phyloP scores from a whole-genome alignment of 164 flowering plant species.

The Vitis cinerea region DNA sequence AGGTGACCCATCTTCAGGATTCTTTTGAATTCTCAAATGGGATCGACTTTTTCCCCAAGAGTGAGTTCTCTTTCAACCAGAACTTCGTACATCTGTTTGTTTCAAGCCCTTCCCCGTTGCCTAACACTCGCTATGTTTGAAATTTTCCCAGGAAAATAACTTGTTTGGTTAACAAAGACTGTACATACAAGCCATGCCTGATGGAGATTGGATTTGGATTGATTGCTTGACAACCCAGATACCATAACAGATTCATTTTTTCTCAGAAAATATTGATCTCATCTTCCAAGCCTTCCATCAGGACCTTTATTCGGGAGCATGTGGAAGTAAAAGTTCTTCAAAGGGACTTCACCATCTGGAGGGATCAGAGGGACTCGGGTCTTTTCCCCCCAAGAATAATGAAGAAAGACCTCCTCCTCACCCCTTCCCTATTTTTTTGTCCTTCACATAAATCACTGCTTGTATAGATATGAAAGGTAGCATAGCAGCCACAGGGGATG shows the following conservation, averaged over 20 bases:
- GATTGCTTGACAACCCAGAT: conserved; percentile 2
- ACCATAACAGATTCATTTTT: conserved; percentile 6
- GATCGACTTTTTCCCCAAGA: conserved; percentile 9
- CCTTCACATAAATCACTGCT: not conserved
- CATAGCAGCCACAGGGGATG: not conserved
- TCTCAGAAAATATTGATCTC: conserved; percentile 6
- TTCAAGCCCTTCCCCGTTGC: not conserved
- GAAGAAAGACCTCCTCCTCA: too few relatives aligned
- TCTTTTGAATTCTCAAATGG: conserved; percentile 14
- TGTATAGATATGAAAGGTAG: conserved; percentile 3
- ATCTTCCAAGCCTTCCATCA: not conserved
- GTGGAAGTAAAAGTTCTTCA: not conserved
- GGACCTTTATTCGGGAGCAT: not conserved
- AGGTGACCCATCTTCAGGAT: conserved; percentile 15
- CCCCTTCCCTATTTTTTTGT: not conserved
- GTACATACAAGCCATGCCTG: conserved; percentile 14
- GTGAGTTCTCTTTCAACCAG: conserved; percentile 24
- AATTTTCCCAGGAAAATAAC: conserved; percentile 15
- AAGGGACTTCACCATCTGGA: not conserved
- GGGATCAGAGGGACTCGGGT: too few relatives aligned
- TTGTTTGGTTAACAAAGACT: conserved; percentile 6
- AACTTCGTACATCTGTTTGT: not conserved
- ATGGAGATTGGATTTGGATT: conserved; percentile 9
- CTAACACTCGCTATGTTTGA: not conserved
- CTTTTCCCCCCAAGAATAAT: too few relatives aligned